Evolutionary conservation across 371 early-diverging fungal species (phyloP).

Genomic region (Mortierella sp.): DNA sequence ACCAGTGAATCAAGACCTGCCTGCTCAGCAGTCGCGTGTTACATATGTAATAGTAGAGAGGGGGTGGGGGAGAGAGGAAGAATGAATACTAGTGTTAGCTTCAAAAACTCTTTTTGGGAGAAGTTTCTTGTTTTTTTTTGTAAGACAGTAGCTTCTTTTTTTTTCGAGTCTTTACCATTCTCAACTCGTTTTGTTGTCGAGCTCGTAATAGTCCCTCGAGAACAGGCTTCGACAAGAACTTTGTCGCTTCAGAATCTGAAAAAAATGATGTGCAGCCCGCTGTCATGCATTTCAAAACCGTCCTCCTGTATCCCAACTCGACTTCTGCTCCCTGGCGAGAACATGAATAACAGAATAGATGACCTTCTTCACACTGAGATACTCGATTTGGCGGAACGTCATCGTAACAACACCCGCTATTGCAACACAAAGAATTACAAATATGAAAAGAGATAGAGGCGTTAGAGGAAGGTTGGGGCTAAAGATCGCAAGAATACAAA

Average conservation of each 20-base stretch:
- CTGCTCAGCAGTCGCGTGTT: slow-evolving; percentile 3
- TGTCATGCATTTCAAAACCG: slow-evolving; percentile 59
- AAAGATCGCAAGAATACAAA: not conserved
- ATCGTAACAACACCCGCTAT: slow-evolving; percentile 52
- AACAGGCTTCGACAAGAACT: slow-evolving; percentile 49
- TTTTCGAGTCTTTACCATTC: slow-evolving; percentile 32
- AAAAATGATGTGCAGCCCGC: slow-evolving; percentile 55
- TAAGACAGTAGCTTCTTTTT: no score
- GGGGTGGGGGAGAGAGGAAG: no score
- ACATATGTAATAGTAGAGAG: no score
- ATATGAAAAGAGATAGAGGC: not conserved
- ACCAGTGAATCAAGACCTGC: slow-evolving; percentile 57
- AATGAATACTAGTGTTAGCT: no score
- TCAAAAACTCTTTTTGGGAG: no score
- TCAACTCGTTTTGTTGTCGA: slow-evolving; percentile 56
- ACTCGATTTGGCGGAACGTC: slow-evolving; percentile 45
- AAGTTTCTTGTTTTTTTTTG: no score
- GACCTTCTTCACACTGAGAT: slow-evolving; percentile 61
- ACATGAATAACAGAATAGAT: slow-evolving; percentile 62
- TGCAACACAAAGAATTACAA: not conserved
- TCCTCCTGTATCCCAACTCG: slow-evolving; percentile 55
- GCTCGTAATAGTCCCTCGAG: slow-evolving; percentile 55
- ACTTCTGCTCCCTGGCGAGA: slow-evolving; percentile 56
- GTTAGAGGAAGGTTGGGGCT: not conserved
- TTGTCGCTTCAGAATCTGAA: slow-evolving; percentile 46